Percentiles rank a stretch among this genome's conserved stretches.
These are phyloP conservation scores for Ministeria vibrans DNA, from an alignment of 78 protist species.

Conservation along the genomic window DNA sequence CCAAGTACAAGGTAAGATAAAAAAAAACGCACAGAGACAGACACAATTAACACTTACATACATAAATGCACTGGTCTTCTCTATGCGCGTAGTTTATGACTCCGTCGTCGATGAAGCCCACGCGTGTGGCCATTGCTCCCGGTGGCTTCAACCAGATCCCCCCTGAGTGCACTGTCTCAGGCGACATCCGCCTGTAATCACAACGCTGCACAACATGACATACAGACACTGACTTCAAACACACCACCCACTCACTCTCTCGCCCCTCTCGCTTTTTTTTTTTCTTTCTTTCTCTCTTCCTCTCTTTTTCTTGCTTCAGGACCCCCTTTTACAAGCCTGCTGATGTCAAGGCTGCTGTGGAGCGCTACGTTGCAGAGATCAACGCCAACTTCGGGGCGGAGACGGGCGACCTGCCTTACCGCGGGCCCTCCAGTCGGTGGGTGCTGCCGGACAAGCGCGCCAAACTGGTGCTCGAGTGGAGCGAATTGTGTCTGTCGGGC, in stretches of 20 bases:
- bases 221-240: no score
- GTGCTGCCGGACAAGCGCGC: no score
- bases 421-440: no score
- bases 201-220: conserved; percentile 31
- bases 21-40: no score
- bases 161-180: conserved; percentile 34
- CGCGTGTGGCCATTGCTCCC: conserved; percentile 20
- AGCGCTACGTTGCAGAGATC: neutral
- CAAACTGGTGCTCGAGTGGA: conserved; percentile 22
- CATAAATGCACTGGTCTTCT: no score
- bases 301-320: neutral
- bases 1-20: no score
- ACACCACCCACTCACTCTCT: no score
- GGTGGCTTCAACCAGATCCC: conserved; percentile 53
- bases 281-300: neutral
- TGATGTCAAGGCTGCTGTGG: neutral
- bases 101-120: conserved; percentile 54
- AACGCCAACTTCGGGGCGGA: no score
- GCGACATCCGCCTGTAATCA: conserved; percentile 61
- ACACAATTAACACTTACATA: no score
- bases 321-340: neutral
- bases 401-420: no score
- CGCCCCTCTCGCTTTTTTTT: conserved; percentile 11
- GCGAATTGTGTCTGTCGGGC: conserved; percentile 19
- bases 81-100: conserved; percentile 24